Conservation (phyloP, 164 flowering plant genomes). For the Buxus sempervirens region DNA sequence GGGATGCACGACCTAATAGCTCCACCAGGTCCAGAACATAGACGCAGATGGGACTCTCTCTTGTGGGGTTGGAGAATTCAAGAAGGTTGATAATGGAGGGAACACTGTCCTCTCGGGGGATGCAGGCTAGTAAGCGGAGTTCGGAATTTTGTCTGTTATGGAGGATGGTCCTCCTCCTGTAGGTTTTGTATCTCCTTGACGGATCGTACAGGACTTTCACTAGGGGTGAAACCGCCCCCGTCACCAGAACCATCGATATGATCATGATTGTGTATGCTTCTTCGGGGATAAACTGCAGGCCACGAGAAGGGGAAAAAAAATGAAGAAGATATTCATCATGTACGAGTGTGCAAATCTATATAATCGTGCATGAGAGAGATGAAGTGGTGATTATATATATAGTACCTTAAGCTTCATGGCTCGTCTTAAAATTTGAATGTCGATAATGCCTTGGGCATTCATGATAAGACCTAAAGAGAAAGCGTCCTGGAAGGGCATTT, state of each 20-base stretch:
- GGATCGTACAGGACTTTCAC: slow-evolving; percentile 43
- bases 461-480: not conserved
- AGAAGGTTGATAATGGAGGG: slow-evolving; percentile 32
- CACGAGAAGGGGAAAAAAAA: too few species aligned
- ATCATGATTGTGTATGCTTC: slow-evolving; percentile 18
- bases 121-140: slow-evolving; percentile 39
- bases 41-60: slow-evolving; percentile 31
- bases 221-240: slow-evolving; percentile 34
- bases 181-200: slow-evolving; percentile 37
- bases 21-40: slow-evolving; percentile 31
- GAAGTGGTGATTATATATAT: too few species aligned
- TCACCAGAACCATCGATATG: slow-evolving; percentile 29
- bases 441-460: not conserved
- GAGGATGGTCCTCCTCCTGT: slow-evolving; percentile 40
- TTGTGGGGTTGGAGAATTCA: slow-evolving; percentile 34
- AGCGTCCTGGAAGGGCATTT: not conserved
- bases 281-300: too few species aligned
- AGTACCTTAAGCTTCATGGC: too few species aligned
- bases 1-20: slow-evolving; percentile 36
- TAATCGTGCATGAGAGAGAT: too few species aligned
- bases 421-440: slow-evolving; percentile 1
- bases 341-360: too few species aligned
- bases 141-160: slow-evolving; percentile 27
- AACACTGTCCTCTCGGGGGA: slow-evolving; percentile 36
- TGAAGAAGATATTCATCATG: too few species aligned